A percentile compares a stretch with the other conserved stretches of the same genome.
phyloP scores from a whole-genome alignment of 805 yeast genomes.

The Saccharomyces paradoxus region DNA sequence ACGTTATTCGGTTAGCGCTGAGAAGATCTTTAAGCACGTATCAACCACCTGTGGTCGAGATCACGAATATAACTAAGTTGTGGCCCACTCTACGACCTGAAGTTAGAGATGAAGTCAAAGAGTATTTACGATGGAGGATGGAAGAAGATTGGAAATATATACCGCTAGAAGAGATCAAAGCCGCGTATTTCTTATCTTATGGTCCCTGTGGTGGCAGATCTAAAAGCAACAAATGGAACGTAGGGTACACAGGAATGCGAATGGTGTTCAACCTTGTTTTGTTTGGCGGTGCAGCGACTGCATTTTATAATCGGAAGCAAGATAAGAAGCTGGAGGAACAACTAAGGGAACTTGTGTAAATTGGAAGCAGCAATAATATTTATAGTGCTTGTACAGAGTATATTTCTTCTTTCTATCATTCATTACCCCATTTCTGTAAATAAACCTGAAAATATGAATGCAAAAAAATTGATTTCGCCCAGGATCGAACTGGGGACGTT shows the following conservation, averaged over 20 bases:
- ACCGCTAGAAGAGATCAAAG: slow-evolving; percentile 23
- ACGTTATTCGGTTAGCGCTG: not conserved
- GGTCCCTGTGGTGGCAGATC: slow-evolving; percentile 36
- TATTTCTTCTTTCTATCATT: no score
- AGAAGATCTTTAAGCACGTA: not conserved
- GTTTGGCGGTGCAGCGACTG: not conserved
- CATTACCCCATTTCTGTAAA: no score
- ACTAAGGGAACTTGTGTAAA: not conserved
- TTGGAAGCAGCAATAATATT: not conserved
- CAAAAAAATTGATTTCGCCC: slow-evolving; percentile 82
- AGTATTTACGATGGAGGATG: slow-evolving; percentile 30
- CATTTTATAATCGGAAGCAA: not conserved
- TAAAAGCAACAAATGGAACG: slow-evolving; percentile 2
- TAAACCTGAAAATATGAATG: no score
- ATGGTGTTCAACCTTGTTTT: not conserved
- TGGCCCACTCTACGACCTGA: slow-evolving; percentile 30
- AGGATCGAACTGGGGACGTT: slow-evolving; percentile 99
- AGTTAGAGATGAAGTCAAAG: slow-evolving; percentile 32
- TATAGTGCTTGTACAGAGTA: not conserved
- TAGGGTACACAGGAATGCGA: not conserved
- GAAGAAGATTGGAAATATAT: slow-evolving; percentile 29
- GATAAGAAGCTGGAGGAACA: not conserved
- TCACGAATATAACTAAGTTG: slow-evolving; percentile 1
- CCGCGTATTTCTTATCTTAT: slow-evolving; percentile 31
- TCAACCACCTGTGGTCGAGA: slow-evolving; percentile 1